Conservation (phyloP, 2,329 filamentous ascomycete species). For the Neofusicoccum cordaticola region DNA sequence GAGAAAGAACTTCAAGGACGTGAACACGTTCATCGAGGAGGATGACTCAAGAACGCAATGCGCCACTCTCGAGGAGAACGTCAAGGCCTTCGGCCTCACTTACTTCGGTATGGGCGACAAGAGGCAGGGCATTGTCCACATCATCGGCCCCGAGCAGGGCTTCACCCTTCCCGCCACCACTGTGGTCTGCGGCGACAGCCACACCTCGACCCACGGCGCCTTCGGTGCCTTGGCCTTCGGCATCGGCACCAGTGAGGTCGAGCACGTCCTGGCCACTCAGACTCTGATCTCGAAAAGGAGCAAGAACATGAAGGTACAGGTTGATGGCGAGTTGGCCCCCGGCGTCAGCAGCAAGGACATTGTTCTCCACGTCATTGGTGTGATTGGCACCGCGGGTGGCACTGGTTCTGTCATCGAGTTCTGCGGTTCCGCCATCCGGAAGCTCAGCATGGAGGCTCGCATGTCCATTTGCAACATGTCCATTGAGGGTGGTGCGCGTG, state of each 20-base stretch:
- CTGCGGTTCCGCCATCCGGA: slow-evolving; percentile 88
- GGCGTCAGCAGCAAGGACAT: slow-evolving; percentile 97
- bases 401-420: slow-evolving; percentile 96
- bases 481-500: slow-evolving; percentile 91
- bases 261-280: slow-evolving; percentile 96
- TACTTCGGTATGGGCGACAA: slow-evolving; percentile 97
- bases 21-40: slow-evolving; percentile 90
- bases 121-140: slow-evolving; percentile 96
- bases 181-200: slow-evolving; percentile 94
- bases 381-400: slow-evolving; percentile 92
- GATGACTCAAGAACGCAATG: slow-evolving; percentile 92
- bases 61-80: slow-evolving; percentile 93
- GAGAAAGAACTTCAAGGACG: slow-evolving; percentile 89
- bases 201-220: slow-evolving; percentile 96
- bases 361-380: slow-evolving; percentile 85
- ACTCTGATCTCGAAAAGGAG: slow-evolving; percentile 90
- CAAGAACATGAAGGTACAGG: slow-evolving; percentile 98
- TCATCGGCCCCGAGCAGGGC: slow-evolving; percentile 97
- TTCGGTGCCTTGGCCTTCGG: slow-evolving; percentile 94
- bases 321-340: slow-evolving; percentile 83
- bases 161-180: slow-evolving; percentile 97
- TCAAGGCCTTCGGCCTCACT: slow-evolving; percentile 92
- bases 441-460: slow-evolving; percentile 89
- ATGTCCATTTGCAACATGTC: slow-evolving; percentile 99
- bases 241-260: slow-evolving; percentile 96